Base-by-base conservation (phyloP, 352 stramenopile species). In the Globisporangium radiosum region DNA sequence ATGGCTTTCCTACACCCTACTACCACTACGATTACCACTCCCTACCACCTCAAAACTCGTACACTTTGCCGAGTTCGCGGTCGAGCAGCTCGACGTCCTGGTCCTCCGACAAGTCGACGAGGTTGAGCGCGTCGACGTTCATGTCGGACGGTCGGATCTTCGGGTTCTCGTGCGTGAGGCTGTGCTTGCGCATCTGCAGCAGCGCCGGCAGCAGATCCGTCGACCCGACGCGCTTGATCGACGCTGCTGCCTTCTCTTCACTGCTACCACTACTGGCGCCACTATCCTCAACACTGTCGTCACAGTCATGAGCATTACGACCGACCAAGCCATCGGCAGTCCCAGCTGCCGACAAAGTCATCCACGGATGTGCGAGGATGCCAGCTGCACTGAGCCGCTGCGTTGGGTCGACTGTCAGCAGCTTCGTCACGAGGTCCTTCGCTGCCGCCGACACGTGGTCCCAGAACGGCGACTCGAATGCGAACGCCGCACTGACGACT, bases 341-440 rank as follows among this genome's bases (percentile, higher is more conserved):
- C 25, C 25, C 25, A 33, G 25, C 25, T 33, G 25, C 25, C 25
- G 25, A 33, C 25, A 33, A 33, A 33, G 25, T 33, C 79, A 96
- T 95, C 88, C 88, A 96, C 33, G 78, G 70, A 56, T 97, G 86
- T 7, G 68, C 54, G 3, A 96, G 63, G 47, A 95, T 76, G 4
- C 76, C 72, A 7, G 79, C 71, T 0, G 81, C 87, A 50, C 81
- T 85, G 8, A 94, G 68, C 10, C 90, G 74, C 54, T 87, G 63
- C 5, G 63, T 71, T 1, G 92, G 89, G 71, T 98, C 84, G 36
- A 98, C 92, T 19, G 84, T 89, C 52, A 99, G 68, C 57, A 99
- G 66, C 48, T 83, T 84, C 25, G 65, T 71, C n/a, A 99, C 96
- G 59, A 99, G 95, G 51, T 98, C 86, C 69, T 98, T 99, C 1